Evolutionary conservation across 192 early-diverging fungal genomes (phyloP), one percentile per base, ranked within the genome.

Genomic region (Podila clonocystis): DNA sequence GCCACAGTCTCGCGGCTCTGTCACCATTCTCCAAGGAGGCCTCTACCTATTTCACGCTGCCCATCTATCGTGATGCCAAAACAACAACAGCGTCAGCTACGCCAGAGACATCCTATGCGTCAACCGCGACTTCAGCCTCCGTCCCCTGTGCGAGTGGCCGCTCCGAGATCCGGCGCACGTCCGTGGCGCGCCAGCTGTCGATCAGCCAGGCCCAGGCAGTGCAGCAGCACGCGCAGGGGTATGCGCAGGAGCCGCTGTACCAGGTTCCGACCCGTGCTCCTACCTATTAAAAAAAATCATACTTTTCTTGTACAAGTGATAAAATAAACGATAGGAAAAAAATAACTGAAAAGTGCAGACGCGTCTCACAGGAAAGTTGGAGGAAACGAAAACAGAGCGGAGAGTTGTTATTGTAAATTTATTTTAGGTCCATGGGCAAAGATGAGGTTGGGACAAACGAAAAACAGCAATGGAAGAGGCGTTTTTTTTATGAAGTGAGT

Each of bases 371-470:
- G 3, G 33, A 6, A 38, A 38, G 33, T 33, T 7, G 34, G 34
- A 9, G 30, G 30, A 22, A 30, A 63, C 29, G 34, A 33, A 38
- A 19, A 63, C 4, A 15, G n/a, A 22, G 13, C 41, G 36, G 63
- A 50, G 48, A 28, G 26, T 19, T 65, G 63, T 50, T 50, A 65
- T 28, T 49, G 59, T 61, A 19, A 15, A 61, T 61, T 19, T 31
- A 61, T 31, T 33, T 33, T 33, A 30, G 6, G 20, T 55, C 24
- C 52, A 55, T 45, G 17, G 24, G 26, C 52, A 55, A 26, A 24
- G 49, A 4, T 13, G 24, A 22, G 52, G 52, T 8, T 4, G 30
- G 30, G 59, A 61, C 59, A 19, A 33, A 55, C 52, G 52, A 55
- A 36, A 36, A 55, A 55, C 20, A 55, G 24, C 20, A 55, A 26